These are phyloP conservation scores for Casuarina glauca DNA, from an alignment of 306 rosid genomes.

Conservation along the genomic window DNA sequence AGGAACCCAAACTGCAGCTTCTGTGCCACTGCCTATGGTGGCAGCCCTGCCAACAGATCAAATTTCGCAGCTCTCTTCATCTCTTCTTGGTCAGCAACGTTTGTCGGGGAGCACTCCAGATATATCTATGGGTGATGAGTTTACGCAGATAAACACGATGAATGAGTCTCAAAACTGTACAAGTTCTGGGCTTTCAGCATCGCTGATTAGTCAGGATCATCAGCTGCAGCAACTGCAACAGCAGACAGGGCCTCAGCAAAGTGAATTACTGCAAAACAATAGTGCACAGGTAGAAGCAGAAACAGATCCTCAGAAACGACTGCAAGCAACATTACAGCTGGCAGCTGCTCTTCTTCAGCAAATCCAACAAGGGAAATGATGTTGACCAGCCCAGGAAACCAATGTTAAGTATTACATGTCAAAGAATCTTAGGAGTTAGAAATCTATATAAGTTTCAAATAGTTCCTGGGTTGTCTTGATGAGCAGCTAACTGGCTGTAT, in stretches of 20 bases:
- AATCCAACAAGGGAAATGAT: conserved; percentile 86
- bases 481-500: not conserved
- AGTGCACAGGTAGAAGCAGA: conserved; percentile 55
- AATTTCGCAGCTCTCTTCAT: conserved; percentile 74
- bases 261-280: conserved; percentile 42
- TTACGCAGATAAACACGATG: conserved; percentile 43
- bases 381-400: conserved; percentile 31
- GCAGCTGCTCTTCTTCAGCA: conserved; percentile 96
- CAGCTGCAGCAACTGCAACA: conserved; percentile 55
- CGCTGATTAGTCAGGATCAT: conserved; percentile 55
- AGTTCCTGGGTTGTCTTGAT: not conserved
- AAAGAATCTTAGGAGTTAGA: not conserved
- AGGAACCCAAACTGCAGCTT: conserved; percentile 45
- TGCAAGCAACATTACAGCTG: conserved; percentile 90
- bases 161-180: conserved; percentile 42
- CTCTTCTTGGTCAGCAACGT: conserved; percentile 73
- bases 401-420: not conserved
- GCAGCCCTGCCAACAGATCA: conserved; percentile 69
- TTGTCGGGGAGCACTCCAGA: conserved; percentile 49
- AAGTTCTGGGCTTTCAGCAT: conserved; percentile 45
- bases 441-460: not conserved
- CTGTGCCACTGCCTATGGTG: conserved; percentile 45
- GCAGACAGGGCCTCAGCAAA: conserved; percentile 53
- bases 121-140: conserved; percentile 39
- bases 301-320: conserved; percentile 79